phyloP scores from a whole-genome alignment of 108 stramenopile genomes.

The Nannochloropsis salina region DNA sequence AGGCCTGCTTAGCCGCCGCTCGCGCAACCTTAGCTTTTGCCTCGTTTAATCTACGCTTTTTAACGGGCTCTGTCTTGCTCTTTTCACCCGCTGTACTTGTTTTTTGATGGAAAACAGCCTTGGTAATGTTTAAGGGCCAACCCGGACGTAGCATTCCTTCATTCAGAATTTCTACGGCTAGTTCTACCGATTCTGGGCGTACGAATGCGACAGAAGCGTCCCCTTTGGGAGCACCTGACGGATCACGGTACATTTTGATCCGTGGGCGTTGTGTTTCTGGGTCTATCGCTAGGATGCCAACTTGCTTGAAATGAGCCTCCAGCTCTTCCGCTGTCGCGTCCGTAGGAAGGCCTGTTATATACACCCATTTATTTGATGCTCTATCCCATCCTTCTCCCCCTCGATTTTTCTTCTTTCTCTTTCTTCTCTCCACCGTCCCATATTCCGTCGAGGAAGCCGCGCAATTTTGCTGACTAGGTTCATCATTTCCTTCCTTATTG shows the following conservation, averaged over 20 bases:
- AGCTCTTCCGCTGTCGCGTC: conserved; percentile 72
- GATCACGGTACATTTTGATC: conserved; percentile 36
- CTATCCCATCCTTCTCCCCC: conserved; percentile 35
- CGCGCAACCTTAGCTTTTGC: conserved; percentile 48
- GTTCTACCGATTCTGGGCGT: conserved; percentile 73
- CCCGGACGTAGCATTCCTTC: conserved; percentile 39
- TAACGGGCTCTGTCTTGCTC: conserved; percentile 27
- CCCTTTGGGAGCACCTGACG: conserved; percentile 67
- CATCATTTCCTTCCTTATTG: conserved; percentile 16
- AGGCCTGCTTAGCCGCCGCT: conserved; percentile 41
- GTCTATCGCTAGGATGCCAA: conserved; percentile 79
- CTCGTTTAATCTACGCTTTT: conserved; percentile 42
- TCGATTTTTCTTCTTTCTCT: conserved; percentile 66
- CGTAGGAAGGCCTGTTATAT: conserved; percentile 75
- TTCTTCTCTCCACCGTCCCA: conserved; percentile 43
- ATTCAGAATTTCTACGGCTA: conserved; percentile 81
- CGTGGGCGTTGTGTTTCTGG: conserved; percentile 65
- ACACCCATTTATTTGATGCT: conserved; percentile 61
- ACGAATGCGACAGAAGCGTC: conserved; percentile 90
- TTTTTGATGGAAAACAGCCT: conserved; percentile 45
- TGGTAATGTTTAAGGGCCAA: conserved; percentile 23
- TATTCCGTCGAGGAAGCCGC: not conserved
- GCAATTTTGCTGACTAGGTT: not conserved
- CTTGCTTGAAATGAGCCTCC: conserved; percentile 66
- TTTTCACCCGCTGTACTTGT: not conserved